Evolutionary conservation across 1,284 basidiomycete genomes (phyloP).

Genomic region (Sutorius eximius): DNA sequence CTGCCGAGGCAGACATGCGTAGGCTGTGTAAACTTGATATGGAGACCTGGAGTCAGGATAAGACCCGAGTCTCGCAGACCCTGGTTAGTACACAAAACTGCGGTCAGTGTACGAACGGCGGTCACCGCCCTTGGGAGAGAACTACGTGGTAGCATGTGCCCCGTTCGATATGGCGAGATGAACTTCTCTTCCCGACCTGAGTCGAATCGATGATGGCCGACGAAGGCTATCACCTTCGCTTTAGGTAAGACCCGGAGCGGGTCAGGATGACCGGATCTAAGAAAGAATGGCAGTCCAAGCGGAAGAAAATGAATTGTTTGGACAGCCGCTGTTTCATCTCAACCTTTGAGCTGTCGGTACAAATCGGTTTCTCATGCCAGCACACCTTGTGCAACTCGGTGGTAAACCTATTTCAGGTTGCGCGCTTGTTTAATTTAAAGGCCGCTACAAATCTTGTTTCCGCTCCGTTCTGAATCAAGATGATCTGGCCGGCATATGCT

Average conservation of each 20-base stretch:
- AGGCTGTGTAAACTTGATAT: neutral
- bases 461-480: constrained; percentile 15
- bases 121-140: neutral
- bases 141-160: neutral
- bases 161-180: neutral
- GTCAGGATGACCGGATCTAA: constrained; percentile 9
- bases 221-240: constrained; percentile 29
- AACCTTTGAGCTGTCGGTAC: constrained; percentile 17
- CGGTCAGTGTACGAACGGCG: neutral
- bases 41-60: neutral
- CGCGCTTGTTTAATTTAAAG: constrained; percentile 11
- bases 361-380: constrained; percentile 23
- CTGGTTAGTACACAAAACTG: neutral
- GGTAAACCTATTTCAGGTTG: constrained; percentile 3
- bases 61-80: neutral
- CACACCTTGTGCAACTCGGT: constrained; percentile 1
- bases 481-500: constrained; percentile 5
- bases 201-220: constrained; percentile 18
- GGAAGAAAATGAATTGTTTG: neutral
- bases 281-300: constrained; percentile 19
- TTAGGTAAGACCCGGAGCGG: constrained; percentile 13
- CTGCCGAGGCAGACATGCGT: neutral
- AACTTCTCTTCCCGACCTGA: constrained; percentile 19
- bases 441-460: constrained; percentile 16
- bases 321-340: constrained; percentile 24